Conservation (phyloP, 2,329 filamentous ascomycete genomes). For the Zasmidium citrigriseum region DNA sequence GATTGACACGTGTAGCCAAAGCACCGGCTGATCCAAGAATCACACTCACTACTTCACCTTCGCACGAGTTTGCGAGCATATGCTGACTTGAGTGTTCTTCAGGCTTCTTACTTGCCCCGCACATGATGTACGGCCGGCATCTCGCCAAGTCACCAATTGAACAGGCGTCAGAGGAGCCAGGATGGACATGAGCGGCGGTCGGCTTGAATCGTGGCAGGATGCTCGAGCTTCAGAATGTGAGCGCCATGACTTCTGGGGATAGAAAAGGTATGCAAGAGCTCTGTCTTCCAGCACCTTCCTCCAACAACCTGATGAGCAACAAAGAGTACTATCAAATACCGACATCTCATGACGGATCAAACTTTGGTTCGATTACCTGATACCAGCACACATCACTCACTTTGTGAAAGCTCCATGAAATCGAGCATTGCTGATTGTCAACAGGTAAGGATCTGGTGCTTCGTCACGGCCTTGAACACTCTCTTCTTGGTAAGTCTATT, state of each 20-base stretch:
- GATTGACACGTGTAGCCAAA: conserved; percentile 64
- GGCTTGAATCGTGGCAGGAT: no score
- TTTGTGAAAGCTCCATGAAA: neutral
- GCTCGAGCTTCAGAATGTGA: no score
- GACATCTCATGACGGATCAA: conserved; percentile 47
- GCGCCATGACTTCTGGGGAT: neutral
- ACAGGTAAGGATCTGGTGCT: conserved; percentile 33
- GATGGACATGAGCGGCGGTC: no score
- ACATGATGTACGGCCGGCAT: no score
- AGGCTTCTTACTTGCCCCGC: neutral
- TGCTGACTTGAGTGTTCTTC: conserved; percentile 8
- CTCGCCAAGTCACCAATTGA: no score
- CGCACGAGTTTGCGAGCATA: neutral
- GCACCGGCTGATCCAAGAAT: conserved; percentile 53
- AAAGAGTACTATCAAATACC: conserved; percentile 53
- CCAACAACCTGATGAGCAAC: conserved; percentile 45
- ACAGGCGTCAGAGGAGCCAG: no score
- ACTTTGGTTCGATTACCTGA: conserved; percentile 52
- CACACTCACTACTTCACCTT: conserved; percentile 7
- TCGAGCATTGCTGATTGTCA: conserved; percentile 24
- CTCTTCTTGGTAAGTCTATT: conserved; percentile 28
- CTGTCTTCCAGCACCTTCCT: neutral
- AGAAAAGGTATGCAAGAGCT: conserved; percentile 10
- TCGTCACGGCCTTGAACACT: neutral
- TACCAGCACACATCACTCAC: conserved; percentile 8